Evolutionary conservation across 2,329 filamentous ascomycete genomes (phyloP).

Genomic region (Colletotrichum karsti): DNA sequence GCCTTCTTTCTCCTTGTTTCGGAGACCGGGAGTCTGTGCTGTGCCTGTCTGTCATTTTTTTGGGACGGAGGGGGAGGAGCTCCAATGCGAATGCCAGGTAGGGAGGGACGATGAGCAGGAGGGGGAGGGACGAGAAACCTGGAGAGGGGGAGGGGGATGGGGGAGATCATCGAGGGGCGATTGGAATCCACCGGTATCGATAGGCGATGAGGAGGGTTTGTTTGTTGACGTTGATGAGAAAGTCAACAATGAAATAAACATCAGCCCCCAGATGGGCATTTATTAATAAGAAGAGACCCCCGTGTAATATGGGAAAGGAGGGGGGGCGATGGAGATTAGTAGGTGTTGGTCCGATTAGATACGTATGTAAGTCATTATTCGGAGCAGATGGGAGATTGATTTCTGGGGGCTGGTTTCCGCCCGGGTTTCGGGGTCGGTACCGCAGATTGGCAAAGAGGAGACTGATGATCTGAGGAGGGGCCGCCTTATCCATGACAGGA

Average conservation of each 20-base stretch:
- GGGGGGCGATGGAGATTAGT: not conserved
- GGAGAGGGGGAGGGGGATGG: not conserved
- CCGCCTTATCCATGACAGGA: not conserved
- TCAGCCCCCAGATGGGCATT: not conserved
- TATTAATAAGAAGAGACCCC: not conserved
- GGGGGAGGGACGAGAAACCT: too few species aligned
- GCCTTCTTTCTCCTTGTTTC: not conserved
- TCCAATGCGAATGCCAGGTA: not conserved
- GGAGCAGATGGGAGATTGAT: not conserved
- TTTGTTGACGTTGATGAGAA: not conserved
- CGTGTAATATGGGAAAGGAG: not conserved
- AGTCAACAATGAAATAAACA: constrained; percentile 16
- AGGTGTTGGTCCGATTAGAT: not conserved
- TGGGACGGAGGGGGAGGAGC: not conserved
- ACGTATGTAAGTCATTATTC: not conserved
- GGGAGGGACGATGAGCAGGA: not conserved
- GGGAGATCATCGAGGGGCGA: not conserved
- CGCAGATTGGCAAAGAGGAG: not conserved
- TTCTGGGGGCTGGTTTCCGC: constrained; percentile 1
- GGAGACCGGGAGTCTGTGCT: constrained; percentile 23
- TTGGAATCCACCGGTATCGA: constrained; percentile 10
- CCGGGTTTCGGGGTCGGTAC: constrained; percentile 8
- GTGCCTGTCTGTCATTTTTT: too few species aligned
- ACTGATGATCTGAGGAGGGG: constrained; percentile 10
- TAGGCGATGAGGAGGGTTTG: not conserved